Evolutionary conservation across 1,139 yeast species (phyloP).

Genomic region (Magnusiomyces tetraspermus): DNA sequence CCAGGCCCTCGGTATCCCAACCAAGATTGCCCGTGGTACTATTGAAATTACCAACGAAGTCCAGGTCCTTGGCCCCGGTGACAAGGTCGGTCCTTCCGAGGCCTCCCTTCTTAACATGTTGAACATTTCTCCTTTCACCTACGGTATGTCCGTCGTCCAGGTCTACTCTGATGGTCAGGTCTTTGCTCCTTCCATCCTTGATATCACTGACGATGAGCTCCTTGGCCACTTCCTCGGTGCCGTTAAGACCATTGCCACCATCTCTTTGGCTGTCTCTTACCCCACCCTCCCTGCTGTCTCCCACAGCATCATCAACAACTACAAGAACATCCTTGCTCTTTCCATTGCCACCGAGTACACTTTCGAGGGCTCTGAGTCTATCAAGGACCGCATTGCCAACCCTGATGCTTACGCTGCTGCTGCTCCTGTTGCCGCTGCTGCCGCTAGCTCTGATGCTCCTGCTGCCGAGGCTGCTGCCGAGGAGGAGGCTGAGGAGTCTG

Average conservation of each 20-base stretch:
- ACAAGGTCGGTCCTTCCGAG: conserved; percentile 98
- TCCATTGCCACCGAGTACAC: conserved; percentile 98
- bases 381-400: conserved; percentile 99
- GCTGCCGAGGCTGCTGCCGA: conserved; percentile 59
- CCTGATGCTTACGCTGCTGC: conserved; percentile 99
- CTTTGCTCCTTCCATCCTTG: conserved; percentile 94
- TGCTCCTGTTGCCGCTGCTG: conserved; percentile 76
- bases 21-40: conserved; percentile 99
- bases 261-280: conserved; percentile 96
- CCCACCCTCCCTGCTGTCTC: conserved; percentile 99
- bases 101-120: conserved; percentile 98
- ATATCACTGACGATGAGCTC: conserved; percentile 96
- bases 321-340: conserved; percentile 97
- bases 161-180: conserved; percentile 98
- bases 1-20: conserved; percentile 99
- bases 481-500: conserved; percentile 58
- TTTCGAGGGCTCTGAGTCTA: conserved; percentile 97
- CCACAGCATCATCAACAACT: conserved; percentile 97
- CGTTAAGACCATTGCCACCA: conserved; percentile 84
- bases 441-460: conserved; percentile 62
- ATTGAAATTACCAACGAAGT: conserved; percentile 98
- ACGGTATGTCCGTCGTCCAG: conserved; percentile 93
- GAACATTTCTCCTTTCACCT: conserved; percentile 99
- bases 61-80: conserved; percentile 80
- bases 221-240: conserved; percentile 88